Conservation (phyloP, 2,329 filamentous ascomycete species). For the Trichoderma endophyticum region DNA sequence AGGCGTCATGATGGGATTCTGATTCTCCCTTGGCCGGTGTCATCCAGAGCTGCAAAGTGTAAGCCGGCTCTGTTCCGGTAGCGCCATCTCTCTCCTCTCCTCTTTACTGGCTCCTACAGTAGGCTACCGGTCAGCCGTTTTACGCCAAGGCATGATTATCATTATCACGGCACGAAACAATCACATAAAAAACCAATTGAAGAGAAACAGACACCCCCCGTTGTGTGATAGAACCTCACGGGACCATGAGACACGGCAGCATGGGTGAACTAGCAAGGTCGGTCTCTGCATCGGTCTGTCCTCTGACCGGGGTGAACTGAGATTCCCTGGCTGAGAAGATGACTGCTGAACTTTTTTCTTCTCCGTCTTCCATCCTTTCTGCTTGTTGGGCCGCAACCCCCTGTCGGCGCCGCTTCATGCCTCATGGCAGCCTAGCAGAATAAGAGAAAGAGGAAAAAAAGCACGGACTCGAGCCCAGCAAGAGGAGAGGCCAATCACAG, state of each 20-base stretch:
- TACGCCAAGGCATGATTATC: neutral
- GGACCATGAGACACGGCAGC: constrained; percentile 14
- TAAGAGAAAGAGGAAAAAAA: neutral
- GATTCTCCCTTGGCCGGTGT: neutral
- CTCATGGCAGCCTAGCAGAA: constrained; percentile 5
- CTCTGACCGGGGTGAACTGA: constrained; percentile 3
- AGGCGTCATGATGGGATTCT: neutral
- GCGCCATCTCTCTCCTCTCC: neutral
- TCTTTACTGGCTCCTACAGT: neutral
- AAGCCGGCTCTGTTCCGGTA: constrained; percentile 10
- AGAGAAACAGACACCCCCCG: neutral
- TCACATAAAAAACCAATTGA: neutral
- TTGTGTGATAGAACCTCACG: constrained; percentile 8
- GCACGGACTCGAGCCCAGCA: neutral
- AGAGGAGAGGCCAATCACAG: neutral
- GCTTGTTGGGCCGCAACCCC: neutral
- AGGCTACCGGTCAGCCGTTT: neutral
- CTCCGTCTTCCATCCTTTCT: neutral
- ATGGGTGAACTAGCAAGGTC: neutral
- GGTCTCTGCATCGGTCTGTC: neutral
- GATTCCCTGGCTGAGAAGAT: neutral
- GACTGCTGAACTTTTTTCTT: neutral
- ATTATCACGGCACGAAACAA: neutral
- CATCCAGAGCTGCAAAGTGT: neutral
- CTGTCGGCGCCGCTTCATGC: neutral